Base-by-base conservation (phyloP, 164 flowering plant genomes). In the Berberis thunbergii region DNA sequence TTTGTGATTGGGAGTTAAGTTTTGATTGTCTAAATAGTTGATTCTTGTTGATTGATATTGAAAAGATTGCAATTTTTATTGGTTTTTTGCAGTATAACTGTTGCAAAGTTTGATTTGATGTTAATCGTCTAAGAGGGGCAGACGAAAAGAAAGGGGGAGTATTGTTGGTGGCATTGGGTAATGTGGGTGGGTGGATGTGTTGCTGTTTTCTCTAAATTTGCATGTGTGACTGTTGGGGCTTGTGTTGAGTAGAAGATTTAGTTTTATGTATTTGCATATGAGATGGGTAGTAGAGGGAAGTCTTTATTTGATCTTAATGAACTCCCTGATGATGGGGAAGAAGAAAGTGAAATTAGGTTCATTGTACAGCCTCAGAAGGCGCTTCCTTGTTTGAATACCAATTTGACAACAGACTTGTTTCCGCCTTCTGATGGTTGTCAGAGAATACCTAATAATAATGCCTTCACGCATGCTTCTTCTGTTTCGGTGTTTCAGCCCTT, bases 401-500 rank as follows among this genome's bases (percentile, higher is more conserved):
- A 76, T 2, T 12, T 80, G 7, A 8, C 60, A 43, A 41, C 86
- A 59, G 81, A 75, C 56, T 60, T 81, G 64, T 68, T 82, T 68
- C 61, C 66, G 53, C 64, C 80, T 67, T 68, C 84, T 12, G 74
- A 72, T 43, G 70, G 76, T 68, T 7, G 74, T 11, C 78, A 74
- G 61, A 70, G 81, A 66, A 73, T 85, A 54, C 63, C 68, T 57
- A 87, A 88, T 67, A 86, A 84, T 55, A 61, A 81, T 71, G 81
- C 84, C 43, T 90, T 90, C 67, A 85, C 81, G 45, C 97, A 87
- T 80, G 91, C 88, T 70, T 83, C 97, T 62, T 84, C 94, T 57
- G 82, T 80, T 38, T 93, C 97, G 3, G 98, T 92, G 56, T 93
- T 90, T 68, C 97, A 88, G 80, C 97, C 98, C 41, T 90, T 93